Conservation (phyloP, 345 rosid species). For the Syzygium aromaticum region DNA sequence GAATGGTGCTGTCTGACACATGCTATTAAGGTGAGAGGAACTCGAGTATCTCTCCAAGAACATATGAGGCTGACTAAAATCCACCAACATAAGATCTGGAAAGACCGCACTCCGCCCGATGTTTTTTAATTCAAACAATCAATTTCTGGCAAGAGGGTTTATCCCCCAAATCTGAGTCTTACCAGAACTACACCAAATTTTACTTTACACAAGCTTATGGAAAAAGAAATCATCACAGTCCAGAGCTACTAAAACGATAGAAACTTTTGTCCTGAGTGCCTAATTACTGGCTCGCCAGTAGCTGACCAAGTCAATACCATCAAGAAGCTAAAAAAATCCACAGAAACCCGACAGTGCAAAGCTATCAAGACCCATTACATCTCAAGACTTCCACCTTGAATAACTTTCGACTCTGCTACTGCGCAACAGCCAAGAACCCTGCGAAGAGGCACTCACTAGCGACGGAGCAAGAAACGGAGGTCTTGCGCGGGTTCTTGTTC, state of each 20-base stretch:
- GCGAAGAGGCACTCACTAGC: conserved; percentile 21
- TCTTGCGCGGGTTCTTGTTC: conserved; percentile 5
- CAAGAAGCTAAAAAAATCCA: neutral
- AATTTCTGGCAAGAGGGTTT: neutral
- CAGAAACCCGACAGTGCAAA: neutral
- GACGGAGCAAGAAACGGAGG: conserved; percentile 41
- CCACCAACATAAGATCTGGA: neutral
- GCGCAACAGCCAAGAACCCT: neutral
- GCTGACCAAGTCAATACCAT: neutral
- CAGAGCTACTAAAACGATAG: neutral
- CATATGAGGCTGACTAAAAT: neutral
- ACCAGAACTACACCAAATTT: neutral
- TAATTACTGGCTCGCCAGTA: neutral
- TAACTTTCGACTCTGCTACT: neutral
- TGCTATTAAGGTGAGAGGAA: neutral
- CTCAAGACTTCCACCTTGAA: neutral
- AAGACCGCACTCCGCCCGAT: neutral
- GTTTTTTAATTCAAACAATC: neutral
- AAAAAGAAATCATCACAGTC: neutral
- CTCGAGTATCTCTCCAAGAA: neutral
- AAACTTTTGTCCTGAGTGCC: neutral
- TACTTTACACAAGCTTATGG: neutral
- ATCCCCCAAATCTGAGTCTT: neutral
- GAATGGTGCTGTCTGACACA: neutral
- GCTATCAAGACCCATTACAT: neutral